Evolutionary conservation across 108 stramenopile genomes (phyloP).

Genomic region (Discostella pseudostelligera): DNA sequence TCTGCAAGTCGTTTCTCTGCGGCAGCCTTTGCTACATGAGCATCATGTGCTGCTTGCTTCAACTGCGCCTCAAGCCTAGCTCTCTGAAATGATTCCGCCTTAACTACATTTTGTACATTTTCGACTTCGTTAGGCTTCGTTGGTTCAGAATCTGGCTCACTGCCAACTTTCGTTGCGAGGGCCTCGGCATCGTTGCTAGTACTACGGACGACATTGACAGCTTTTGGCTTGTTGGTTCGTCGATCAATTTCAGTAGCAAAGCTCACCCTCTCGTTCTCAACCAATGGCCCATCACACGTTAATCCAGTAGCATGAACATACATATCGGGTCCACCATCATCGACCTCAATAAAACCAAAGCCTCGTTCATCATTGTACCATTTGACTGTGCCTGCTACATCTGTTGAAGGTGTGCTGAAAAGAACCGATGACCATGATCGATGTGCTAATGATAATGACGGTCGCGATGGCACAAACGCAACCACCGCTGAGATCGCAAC

Average conservation of each 20-base stretch:
- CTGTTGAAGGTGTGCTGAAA: constrained; percentile 7
- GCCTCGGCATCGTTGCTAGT: constrained; percentile 4
- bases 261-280: constrained; percentile 26
- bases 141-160: constrained; percentile 5
- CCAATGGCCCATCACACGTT: constrained; percentile 17
- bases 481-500: constrained; percentile 14
- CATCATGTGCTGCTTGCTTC: constrained; percentile 8
- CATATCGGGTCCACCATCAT: constrained; percentile 46
- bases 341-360: constrained; percentile 44
- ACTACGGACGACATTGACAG: constrained; percentile 19
- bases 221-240: constrained; percentile 43
- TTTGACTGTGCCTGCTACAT: constrained; percentile 38
- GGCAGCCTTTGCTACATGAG: constrained; percentile 6
- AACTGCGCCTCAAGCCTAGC: constrained; percentile 10
- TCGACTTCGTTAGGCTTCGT: background rate
- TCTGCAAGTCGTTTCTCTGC: constrained; percentile 10
- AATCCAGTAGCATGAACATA: constrained; percentile 46
- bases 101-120: background rate
- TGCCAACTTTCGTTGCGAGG: background rate
- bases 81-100: constrained; percentile 15
- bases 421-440: constrained; percentile 12
- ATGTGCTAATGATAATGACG: background rate
- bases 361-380: constrained; percentile 41
- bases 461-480: constrained; percentile 13
- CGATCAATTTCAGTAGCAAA: constrained; percentile 29